phyloP scores from a whole-genome alignment of 2,329 filamentous ascomycete genomes.

The Simplicillium aogashimaense region DNA sequence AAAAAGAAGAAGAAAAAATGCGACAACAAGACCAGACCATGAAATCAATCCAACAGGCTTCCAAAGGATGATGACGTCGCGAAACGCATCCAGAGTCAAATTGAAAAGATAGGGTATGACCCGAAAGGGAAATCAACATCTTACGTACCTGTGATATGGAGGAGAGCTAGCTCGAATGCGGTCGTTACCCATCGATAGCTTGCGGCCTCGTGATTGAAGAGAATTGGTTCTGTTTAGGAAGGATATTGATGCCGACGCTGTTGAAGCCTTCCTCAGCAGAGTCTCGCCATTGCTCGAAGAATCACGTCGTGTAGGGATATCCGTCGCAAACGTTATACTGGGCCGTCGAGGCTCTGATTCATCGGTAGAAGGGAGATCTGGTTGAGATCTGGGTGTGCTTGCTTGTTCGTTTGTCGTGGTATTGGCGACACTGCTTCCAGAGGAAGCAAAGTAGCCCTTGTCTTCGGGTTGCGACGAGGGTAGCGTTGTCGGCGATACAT shows the following conservation, averaged over 20 bases:
- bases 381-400: conserved; percentile 2
- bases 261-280: too few relatives aligned
- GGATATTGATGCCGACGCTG: too few relatives aligned
- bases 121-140: conserved; percentile 1
- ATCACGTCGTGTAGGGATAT: too few relatives aligned
- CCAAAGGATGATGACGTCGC: neutral
- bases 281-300: too few relatives aligned
- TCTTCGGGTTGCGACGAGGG: conserved; percentile 9
- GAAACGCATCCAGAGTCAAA: neutral
- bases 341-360: too few relatives aligned
- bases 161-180: conserved; percentile 32
- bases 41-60: too few relatives aligned
- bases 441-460: conserved; percentile 15
- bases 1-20: neutral
- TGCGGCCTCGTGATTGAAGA: too few relatives aligned
- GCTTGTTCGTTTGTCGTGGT: neutral
- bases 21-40: too few relatives aligned
- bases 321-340: too few relatives aligned
- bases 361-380: neutral
- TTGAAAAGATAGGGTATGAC: neutral
- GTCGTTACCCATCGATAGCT: too few relatives aligned
- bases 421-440: neutral
- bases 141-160: conserved; percentile 35
- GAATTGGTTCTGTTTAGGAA: too few relatives aligned
- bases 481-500: conserved; percentile 31